Percentiles rank a stretch among this genome's conserved stretches.
phyloP scores from a whole-genome alignment of 441 rosid genomes.

The Pelargonium fulgidum region DNA sequence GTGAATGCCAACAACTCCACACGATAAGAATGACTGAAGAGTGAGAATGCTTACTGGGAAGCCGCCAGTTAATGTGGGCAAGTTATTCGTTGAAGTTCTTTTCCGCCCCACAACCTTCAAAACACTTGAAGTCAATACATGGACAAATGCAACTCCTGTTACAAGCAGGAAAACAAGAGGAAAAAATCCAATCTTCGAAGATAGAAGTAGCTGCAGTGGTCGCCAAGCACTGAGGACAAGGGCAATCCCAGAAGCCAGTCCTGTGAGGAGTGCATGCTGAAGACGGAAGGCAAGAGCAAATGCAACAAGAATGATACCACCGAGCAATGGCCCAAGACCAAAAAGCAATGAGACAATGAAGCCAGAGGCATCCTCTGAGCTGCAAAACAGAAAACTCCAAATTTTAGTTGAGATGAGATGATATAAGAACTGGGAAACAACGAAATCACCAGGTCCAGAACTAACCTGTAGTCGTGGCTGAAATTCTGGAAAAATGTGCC shows the following conservation, averaged over 20 bases:
- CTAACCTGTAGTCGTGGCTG: constrained; percentile 84
- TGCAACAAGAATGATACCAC: constrained; percentile 67
- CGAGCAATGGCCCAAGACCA: constrained; percentile 93
- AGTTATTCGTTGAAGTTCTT: constrained; percentile 42
- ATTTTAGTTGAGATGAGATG: constrained; percentile 12
- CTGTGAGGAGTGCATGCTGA: constrained; percentile 91
- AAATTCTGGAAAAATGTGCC: constrained; percentile 71
- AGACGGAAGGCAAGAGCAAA: constrained; percentile 68
- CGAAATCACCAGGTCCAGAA: background rate
- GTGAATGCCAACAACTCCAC: constrained; percentile 82
- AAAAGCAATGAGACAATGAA: constrained; percentile 90
- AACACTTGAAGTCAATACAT: constrained; percentile 44
- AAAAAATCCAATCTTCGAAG: constrained; percentile 70
- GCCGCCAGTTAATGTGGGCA: constrained; percentile 45
- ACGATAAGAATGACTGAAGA: constrained; percentile 79
- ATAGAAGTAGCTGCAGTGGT: constrained; percentile 67
- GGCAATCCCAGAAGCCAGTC: constrained; percentile 89
- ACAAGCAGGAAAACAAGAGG: constrained; percentile 48
- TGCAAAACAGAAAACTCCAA: constrained; percentile 33
- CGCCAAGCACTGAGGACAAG: constrained; percentile 89
- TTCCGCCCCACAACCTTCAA: constrained; percentile 46
- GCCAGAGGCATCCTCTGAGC: constrained; percentile 97
- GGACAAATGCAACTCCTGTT: constrained; percentile 53
- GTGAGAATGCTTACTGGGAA: constrained; percentile 69
- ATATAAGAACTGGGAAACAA: background rate